phyloP scores from a whole-genome alignment of 1,139 yeast genomes.

The Barnettozyma hawaiiensis region DNA sequence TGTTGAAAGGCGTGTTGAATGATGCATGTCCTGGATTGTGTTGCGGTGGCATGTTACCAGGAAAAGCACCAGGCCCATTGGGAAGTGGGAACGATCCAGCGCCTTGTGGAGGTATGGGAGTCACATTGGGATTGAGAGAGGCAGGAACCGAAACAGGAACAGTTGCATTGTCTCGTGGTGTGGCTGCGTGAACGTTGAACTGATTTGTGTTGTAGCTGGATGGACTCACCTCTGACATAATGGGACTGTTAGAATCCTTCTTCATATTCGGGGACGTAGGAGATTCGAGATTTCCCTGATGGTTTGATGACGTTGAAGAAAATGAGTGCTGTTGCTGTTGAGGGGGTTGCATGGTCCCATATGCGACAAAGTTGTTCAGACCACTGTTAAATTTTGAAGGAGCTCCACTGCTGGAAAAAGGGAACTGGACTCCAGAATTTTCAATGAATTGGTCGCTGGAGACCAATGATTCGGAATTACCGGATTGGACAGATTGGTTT shows the following conservation, averaged over 20 bases:
- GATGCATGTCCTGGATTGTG: not conserved
- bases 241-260: conserved; percentile 4
- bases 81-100: not conserved
- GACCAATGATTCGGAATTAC: not conserved
- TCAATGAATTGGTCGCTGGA: not conserved
- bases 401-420: not conserved
- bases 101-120: not conserved
- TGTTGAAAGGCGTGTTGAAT: not conserved
- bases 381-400: not conserved
- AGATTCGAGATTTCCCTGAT: not conserved
- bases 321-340: conserved; percentile 5
- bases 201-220: not conserved
- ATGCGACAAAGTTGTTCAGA: not conserved
- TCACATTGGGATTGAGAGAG: not conserved
- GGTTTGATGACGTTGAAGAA: conserved; percentile 3
- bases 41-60: not conserved
- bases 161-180: conserved; percentile 4
- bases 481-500: not conserved
- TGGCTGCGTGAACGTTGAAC: conserved; percentile 4
- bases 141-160: not conserved
- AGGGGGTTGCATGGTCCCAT: not conserved
- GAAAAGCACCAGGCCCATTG: not conserved
- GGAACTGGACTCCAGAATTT: not conserved
- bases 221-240: not conserved
- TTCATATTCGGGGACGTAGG: conserved; percentile 1